These are phyloP conservation scores for Exserohilum rostratum DNA, from an alignment of 2,329 filamentous ascomycete species.

Conservation along the genomic window DNA sequence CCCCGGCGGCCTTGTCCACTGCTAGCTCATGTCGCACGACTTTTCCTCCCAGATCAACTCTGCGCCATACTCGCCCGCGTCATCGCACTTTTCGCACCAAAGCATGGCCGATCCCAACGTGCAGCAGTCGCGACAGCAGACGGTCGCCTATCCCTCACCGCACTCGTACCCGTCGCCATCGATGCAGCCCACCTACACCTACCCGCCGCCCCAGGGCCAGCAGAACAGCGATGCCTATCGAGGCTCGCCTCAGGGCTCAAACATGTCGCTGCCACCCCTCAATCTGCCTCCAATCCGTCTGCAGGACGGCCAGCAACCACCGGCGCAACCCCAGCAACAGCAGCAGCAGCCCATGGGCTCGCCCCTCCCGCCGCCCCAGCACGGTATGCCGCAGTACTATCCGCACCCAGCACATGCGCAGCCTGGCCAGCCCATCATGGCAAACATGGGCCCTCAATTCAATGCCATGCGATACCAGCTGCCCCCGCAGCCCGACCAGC, in stretches of 20 bases:
- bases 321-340: slow-evolving; percentile 35
- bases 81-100: slow-evolving; percentile 40
- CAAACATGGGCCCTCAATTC: slow-evolving; percentile 55
- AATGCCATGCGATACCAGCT: slow-evolving; percentile 61
- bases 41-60: slow-evolving; percentile 31
- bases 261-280: slow-evolving; percentile 53
- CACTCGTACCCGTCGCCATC: slow-evolving; percentile 59
- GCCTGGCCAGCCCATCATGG: slow-evolving; percentile 58
- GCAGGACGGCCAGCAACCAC: slow-evolving; percentile 52
- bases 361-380: slow-evolving; percentile 60
- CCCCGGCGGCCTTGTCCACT: slow-evolving; percentile 31
- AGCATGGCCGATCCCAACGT: slow-evolving; percentile 44
- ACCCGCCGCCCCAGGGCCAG: slow-evolving; percentile 52
- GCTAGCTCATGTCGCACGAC: slow-evolving; percentile 44
- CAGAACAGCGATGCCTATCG: slow-evolving; percentile 52
- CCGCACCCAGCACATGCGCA: slow-evolving; percentile 48
- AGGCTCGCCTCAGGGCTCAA: slow-evolving; percentile 54
- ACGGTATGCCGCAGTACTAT: slow-evolving; percentile 60
- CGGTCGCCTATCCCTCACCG: slow-evolving; percentile 53
- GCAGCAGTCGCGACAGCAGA: slow-evolving; percentile 41
- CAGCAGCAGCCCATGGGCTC: slow-evolving; percentile 57
- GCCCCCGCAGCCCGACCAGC: slow-evolving; percentile 57
- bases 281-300: slow-evolving; percentile 60
- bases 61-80: slow-evolving; percentile 41
- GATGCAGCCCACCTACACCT: slow-evolving; percentile 56